Base-by-base conservation (phyloP, 805 yeast species). In the Groenewaldozyma salmanticensis region DNA sequence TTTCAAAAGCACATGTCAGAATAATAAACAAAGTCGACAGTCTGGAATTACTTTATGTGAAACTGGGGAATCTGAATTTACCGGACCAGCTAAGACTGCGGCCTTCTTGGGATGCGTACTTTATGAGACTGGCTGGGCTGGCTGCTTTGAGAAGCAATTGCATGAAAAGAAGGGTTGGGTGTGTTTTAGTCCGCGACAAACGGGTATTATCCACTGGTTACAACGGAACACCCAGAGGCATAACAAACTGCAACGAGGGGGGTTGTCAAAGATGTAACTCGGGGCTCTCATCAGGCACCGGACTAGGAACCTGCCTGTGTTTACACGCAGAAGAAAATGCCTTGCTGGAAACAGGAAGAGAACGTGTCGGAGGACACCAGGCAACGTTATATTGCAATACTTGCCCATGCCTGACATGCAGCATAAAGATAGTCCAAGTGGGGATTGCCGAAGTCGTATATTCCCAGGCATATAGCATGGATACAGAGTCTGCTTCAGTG, bases 311-410 rank as follows among this genome's bases (percentile, higher is more conserved):
- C 0, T 92, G 99, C 59, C 62, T 92, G 37, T 92, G 99, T 59
- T 62, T 92, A 27, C 99, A 92, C 59, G 98, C 97, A 0, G 99
- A 92, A 59, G 99, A 92, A 52, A 92, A 92, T 59, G 97, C 98
- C 0, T 65, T 92, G 31, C 61, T 92, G 38, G 98, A 92, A 59
- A 85, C 96, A 5, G 98, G 98, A 1, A 70, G 96, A 48, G 95
- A 83, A 49, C 66, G 97, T 42, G 72, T 85, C 7, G 83, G 83
- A 0, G 50, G 51, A 2, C 7, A 13, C 13, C 61, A 66, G 32
- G 78, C 84, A 5, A 77, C 76, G 0, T 61, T 87, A 43, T 92
- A 92, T 58, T 92, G 98, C 63, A 92, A 92, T 59, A 92, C 99
- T 0, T 65, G 98, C 54, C 99, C 99, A 0, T 92, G 99, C 58